A percentile compares a stretch with the other conserved stretches of the same genome.
Evolutionary conservation across 139 green algal species (phyloP).

Genomic region (Bryopsis sp.): DNA sequence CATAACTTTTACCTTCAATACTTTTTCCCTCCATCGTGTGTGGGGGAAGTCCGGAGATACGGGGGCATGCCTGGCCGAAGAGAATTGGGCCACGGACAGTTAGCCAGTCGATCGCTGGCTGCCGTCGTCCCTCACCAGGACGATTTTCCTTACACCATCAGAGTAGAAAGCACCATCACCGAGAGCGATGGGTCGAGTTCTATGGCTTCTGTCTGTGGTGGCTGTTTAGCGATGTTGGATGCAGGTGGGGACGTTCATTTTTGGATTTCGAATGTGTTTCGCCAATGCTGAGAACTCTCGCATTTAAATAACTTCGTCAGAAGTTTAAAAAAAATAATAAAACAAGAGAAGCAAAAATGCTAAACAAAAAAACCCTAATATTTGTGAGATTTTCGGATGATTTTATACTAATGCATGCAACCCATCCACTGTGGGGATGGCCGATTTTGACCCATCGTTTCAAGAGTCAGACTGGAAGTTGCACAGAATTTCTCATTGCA

Average conservation of each 20-base stretch:
- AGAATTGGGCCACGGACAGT: conserved; percentile 84
- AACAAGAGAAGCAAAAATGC: conserved; percentile 5
- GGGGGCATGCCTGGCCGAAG: conserved; percentile 48
- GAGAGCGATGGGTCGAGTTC: conserved; percentile 91
- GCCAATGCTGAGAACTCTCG: no score
- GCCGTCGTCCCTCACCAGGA: conserved; percentile 60
- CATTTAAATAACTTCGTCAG: neutral
- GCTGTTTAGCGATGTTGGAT: conserved; percentile 86
- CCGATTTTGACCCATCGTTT: no score
- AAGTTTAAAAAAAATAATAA: neutral
- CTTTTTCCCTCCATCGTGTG: conserved; percentile 89
- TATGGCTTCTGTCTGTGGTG: conserved; percentile 96
- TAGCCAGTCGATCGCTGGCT: conserved; percentile 77
- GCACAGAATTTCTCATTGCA: neutral
- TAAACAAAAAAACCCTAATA: no score
- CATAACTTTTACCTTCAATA: conserved; percentile 97
- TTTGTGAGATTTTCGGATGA: no score
- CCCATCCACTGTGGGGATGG: no score
- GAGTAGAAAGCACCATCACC: conserved; percentile 92
- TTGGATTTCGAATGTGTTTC: no score
- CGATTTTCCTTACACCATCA: conserved; percentile 70
- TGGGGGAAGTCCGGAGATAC: conserved; percentile 80
- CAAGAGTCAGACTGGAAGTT: no score
- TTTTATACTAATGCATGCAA: no score
- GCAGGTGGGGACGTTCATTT: conserved; percentile 41